A percentile compares a stretch with the other conserved stretches of the same genome.
Conservation (phyloP, 495 filamentous ascomycete genomes). For the Xylaria cubensis region DNA sequence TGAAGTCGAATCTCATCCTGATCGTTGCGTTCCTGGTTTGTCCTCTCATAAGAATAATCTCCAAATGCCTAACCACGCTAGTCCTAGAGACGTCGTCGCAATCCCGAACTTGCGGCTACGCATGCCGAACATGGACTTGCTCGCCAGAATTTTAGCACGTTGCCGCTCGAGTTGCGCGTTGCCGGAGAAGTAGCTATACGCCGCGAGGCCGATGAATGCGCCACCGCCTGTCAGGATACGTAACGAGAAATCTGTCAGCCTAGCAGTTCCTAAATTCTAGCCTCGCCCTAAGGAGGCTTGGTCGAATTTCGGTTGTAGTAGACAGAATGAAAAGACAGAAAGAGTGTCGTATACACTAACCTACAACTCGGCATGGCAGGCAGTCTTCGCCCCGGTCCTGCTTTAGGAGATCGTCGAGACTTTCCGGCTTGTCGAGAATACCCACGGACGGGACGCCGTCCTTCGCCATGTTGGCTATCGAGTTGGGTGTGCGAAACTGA, state of each 20-base stretch:
- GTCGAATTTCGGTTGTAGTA: neutral
- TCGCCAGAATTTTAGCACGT: conserved; percentile 70
- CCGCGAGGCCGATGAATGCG: conserved; percentile 87
- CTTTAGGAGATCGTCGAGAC: conserved; percentile 60
- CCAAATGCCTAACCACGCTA: conserved; percentile 72
- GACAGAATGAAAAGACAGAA: neutral
- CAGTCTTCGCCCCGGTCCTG: conserved; percentile 74
- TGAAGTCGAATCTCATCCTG: neutral
- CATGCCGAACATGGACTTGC: conserved; percentile 79
- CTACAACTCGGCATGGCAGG: conserved; percentile 69
- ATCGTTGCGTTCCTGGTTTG: neutral
- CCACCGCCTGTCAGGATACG: conserved; percentile 65
- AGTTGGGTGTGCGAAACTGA: conserved; percentile 10
- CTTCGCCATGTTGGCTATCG: conserved; percentile 44
- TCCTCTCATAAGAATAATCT: conserved; percentile 40
- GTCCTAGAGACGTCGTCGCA: conserved; percentile 68
- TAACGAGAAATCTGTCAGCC: conserved; percentile 19
- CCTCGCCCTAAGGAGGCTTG: neutral
- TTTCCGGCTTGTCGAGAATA: conserved; percentile 57
- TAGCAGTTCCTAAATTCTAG: neutral
- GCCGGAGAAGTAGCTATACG: conserved; percentile 85
- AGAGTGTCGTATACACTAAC: conserved; percentile 48
- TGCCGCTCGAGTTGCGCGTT: conserved; percentile 75
- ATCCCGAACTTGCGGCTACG: conserved; percentile 72
- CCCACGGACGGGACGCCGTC: conserved; percentile 49